Conservation (phyloP, 352 stramenopile species). For the Pythium pyrilobum region DNA sequence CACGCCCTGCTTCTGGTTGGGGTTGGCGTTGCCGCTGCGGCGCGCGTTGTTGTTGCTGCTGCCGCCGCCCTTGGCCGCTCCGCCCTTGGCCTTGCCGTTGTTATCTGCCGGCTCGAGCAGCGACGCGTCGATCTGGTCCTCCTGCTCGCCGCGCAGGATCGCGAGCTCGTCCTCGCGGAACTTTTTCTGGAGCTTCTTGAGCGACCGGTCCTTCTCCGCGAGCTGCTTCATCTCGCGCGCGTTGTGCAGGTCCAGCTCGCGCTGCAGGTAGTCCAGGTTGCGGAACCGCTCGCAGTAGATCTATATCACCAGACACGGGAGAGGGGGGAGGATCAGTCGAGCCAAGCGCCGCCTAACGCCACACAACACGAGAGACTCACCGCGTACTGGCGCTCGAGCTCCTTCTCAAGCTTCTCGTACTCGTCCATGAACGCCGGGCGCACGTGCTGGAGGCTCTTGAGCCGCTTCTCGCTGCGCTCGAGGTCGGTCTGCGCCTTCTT, state of each 20-base stretch:
- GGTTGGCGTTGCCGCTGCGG: slow-evolving; percentile 9
- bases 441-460: slow-evolving; percentile 91
- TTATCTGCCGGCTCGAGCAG: slow-evolving; percentile 37
- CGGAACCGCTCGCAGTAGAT: slow-evolving; percentile 92
- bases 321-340: not conserved
- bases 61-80: slow-evolving; percentile 37
- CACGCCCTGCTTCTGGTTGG: slow-evolving; percentile 43
- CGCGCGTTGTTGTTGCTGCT: slow-evolving; percentile 22
- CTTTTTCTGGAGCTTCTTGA: slow-evolving; percentile 92
- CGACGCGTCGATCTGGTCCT: slow-evolving; percentile 67
- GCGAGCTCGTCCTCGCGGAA: slow-evolving; percentile 89
- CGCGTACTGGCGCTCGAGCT: slow-evolving; percentile 94
- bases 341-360: not conserved
- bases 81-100: slow-evolving; percentile 25
- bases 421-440: slow-evolving; percentile 96
- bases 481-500: slow-evolving; percentile 94
- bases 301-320: slow-evolving; percentile 13
- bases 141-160: slow-evolving; percentile 84
- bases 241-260: slow-evolving; percentile 89
- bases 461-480: slow-evolving; percentile 92
- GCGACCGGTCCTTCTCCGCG: slow-evolving; percentile 81
- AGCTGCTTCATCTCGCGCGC: slow-evolving; percentile 83
- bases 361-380: slow-evolving; percentile 20
- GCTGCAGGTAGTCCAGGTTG: slow-evolving; percentile 96
- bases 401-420: slow-evolving; percentile 96